These are phyloP conservation scores for Lachancea waltii DNA, from an alignment of 805 yeast species.

Conservation along the genomic window DNA sequence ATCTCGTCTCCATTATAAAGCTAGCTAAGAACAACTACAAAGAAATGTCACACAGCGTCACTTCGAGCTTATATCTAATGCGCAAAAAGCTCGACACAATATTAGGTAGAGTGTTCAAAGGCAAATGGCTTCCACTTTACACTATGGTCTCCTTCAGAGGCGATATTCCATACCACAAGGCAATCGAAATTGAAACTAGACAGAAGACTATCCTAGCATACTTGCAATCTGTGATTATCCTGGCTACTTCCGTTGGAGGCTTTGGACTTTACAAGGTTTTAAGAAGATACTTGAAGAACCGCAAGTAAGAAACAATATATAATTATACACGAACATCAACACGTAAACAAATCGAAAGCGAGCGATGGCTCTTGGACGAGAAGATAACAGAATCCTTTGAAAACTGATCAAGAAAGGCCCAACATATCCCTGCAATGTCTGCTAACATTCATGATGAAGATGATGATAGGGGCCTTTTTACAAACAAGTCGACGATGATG, in stretches of 20 bases:
- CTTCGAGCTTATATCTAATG: conserved; percentile 31
- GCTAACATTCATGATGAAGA: conserved; percentile 16
- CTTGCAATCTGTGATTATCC: conserved; percentile 15
- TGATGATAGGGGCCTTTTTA: conserved; percentile 24
- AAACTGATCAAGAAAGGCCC: not conserved
- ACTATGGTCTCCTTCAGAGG: conserved; percentile 88
- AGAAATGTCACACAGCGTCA: conserved; percentile 12
- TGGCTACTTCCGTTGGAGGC: conserved; percentile 8
- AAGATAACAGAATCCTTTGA: not conserved
- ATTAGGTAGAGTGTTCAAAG: conserved; percentile 52
- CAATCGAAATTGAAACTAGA: conserved; percentile 46
- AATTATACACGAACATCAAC: conserved; percentile 5
- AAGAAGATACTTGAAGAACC: conserved; percentile 3
- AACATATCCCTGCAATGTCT: conserved; percentile 11
- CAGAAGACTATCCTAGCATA: conserved; percentile 47
- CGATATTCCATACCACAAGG: conserved; percentile 71
- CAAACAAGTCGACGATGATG: conserved; percentile 37
- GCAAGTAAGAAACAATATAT: not conserved
- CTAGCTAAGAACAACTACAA: conserved; percentile 74
- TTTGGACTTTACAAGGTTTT: conserved; percentile 3
- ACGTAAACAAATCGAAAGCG: not conserved
- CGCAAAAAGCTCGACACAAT: conserved; percentile 64
- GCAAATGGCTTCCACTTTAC: conserved; percentile 76
- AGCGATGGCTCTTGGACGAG: not conserved
- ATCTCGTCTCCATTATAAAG: conserved; percentile 67